Percentiles rank a stretch among this genome's conserved stretches.
These are phyloP conservation scores for Plasmodium gallinaceum DNA, from an alignment of 169 alveolate species.

Conservation along the genomic window DNA sequence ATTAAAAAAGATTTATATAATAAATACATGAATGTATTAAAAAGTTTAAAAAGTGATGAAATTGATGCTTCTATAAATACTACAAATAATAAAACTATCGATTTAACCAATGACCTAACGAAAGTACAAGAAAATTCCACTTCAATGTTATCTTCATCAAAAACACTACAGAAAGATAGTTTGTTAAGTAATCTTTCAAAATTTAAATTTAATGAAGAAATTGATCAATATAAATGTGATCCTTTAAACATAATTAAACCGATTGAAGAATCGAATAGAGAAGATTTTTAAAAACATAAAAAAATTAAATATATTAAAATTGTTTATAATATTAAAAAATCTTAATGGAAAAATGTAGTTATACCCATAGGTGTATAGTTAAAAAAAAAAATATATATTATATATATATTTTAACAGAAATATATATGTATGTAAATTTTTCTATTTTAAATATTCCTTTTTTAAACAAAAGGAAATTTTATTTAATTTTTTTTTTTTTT, in stretches of 20 bases:
- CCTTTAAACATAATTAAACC: constrained; percentile 60
- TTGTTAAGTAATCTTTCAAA: constrained; percentile 58
- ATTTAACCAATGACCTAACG: constrained; percentile 57
- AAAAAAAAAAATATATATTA: no score
- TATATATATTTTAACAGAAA: no score
- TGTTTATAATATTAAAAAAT: no score
- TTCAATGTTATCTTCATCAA: constrained; percentile 61
- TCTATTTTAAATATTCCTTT: no score
- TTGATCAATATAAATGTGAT: constrained; percentile 58
- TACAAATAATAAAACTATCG: constrained; percentile 52
- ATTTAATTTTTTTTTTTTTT: no score
- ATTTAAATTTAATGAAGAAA: constrained; percentile 58
- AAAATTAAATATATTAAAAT: no score
- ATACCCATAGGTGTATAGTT: no score
- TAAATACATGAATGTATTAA: constrained; percentile 65
- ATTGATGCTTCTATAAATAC: constrained; percentile 66
- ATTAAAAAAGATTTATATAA: constrained; percentile 47
- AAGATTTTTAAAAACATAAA: constrained; percentile 4
- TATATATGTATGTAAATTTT: no score
- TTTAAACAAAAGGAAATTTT: no score
- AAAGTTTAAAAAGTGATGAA: constrained; percentile 72
- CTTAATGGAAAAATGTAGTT: no score
- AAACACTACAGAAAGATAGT: constrained; percentile 64
- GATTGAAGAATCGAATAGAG: constrained; percentile 52
- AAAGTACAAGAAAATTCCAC: constrained; percentile 72